Base-by-base conservation (phyloP, 2,329 filamentous ascomycete species). In the Curvularia sp. region DNA sequence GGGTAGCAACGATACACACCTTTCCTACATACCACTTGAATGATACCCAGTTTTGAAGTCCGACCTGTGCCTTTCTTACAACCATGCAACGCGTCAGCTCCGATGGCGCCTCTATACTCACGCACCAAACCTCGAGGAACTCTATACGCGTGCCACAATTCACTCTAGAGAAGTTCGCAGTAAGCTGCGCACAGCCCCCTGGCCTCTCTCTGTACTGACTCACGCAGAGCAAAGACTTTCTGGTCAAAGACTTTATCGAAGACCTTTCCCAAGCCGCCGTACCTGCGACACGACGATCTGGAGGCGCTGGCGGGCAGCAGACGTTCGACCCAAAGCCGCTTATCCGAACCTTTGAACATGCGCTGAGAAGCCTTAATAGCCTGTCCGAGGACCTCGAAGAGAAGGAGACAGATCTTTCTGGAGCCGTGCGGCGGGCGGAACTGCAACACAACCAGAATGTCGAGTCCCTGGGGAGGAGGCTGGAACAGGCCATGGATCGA, bases 241-340 rank as follows among this genome's bases (percentile, higher is more conserved):
- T 98, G 63, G 94, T 98, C 66, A 93, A 96, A 73, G 95, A 99
- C 80, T 99, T 99, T 75, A 89, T 99, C 69, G 96, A 99, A 76
- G 87, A 89, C 51, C 88, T 99, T 57, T 95, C 94, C 50, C 93
- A 98, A 63, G 90, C 84, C 67, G 91, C 92, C 22, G 86, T 92
- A 35, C 89, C 91, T n/a, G 83, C 85, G 22, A 91, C 89, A 72
- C 91, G 95, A 53, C 89, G 91, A 59, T 97, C 93, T 13, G 88
- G 86, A 7, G 84, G 86, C 31, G 70, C 77, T 61, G 67, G 77
- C 30, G 65, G 59, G 62, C 69, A 72, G 61, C 63, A 75, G 61
- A 73, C 83, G 4, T 99, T 99, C 80, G 95, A 99, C 72, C 93
- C 95, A 0, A 99, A 99, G 79, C 96, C 95, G 31, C 83, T 99